Evolutionary conservation across 164 flowering plant species (phyloP).

Genomic region (Echeveria elegans): DNA sequence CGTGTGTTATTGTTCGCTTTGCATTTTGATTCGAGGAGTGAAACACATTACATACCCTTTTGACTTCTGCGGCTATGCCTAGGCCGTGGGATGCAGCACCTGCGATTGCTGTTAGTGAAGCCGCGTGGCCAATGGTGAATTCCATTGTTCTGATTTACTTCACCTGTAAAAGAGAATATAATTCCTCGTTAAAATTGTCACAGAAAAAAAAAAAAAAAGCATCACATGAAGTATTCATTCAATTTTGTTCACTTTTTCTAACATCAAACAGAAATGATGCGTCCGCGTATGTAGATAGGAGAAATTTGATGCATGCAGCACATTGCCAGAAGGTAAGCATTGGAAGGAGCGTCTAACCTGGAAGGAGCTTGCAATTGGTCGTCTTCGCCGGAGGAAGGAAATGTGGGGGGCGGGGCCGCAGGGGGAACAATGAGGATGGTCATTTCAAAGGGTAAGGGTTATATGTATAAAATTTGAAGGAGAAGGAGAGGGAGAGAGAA

Average conservation of each 20-base stretch:
- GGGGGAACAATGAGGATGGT: neutral
- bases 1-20: neutral
- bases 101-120: neutral
- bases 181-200: too few relatives aligned
- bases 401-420: too few relatives aligned
- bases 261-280: neutral
- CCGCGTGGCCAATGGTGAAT: neutral
- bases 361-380: neutral
- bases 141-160: neutral
- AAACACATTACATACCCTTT: neutral
- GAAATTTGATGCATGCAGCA: too few relatives aligned
- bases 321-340: neutral
- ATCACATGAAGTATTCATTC: neutral
- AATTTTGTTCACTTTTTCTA: neutral
- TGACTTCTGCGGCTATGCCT: neutral
- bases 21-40: neutral
- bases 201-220: too few relatives aligned
- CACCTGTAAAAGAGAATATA: neutral
- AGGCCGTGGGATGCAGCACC: neutral
- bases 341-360: neutral
- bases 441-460: neutral
- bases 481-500: neutral
- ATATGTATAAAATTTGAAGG: neutral
- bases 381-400: constrained; percentile 4
- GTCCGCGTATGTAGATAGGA: neutral